Conservation (phyloP, 2,329 filamentous ascomycete genomes). For the Endoconidiophora polonica region DNA sequence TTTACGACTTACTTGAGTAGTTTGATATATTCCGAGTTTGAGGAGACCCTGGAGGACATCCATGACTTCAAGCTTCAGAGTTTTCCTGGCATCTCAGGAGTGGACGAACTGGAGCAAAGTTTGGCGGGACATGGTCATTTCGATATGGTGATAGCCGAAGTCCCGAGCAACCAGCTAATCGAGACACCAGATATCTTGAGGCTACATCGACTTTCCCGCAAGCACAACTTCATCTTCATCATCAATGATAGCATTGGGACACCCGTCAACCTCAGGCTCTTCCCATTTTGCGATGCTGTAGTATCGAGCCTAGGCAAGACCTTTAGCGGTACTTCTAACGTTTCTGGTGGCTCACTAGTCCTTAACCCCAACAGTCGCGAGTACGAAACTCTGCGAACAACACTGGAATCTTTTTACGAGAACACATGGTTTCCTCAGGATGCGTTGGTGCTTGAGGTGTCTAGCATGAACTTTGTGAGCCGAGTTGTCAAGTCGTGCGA, state of each 20-base stretch:
- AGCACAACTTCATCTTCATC: constrained; percentile 28
- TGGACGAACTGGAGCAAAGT: constrained; percentile 29
- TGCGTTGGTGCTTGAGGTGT: constrained; percentile 21
- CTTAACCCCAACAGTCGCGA: constrained; percentile 30
- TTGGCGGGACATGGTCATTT: constrained; percentile 25
- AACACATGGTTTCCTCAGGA: constrained; percentile 18
- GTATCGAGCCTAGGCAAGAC: constrained; percentile 39
- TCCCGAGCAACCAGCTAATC: constrained; percentile 23
- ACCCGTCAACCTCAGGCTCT: constrained; percentile 33
- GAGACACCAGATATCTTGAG: constrained; percentile 21
- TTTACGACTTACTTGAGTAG: too few relatives aligned
- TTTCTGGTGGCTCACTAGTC: constrained; percentile 34
- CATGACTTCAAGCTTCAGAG: constrained; percentile 32
- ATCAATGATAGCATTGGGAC: constrained; percentile 33
- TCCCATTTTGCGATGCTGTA: constrained; percentile 31
- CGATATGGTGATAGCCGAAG: constrained; percentile 32
- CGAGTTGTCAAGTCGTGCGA: constrained; percentile 19
- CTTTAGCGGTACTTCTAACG: constrained; percentile 39
- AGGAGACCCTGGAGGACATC: constrained; percentile 6
- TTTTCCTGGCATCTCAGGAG: constrained; percentile 23
- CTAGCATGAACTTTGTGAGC: constrained; percentile 22
- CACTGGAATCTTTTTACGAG: constrained; percentile 13
- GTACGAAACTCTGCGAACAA: constrained; percentile 22
- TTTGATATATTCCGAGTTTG: too few relatives aligned
- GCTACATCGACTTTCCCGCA: constrained; percentile 24